These are phyloP conservation scores for Chlamydomonas eustigma DNA, from an alignment of 139 green algal species.

Conservation along the genomic window DNA sequence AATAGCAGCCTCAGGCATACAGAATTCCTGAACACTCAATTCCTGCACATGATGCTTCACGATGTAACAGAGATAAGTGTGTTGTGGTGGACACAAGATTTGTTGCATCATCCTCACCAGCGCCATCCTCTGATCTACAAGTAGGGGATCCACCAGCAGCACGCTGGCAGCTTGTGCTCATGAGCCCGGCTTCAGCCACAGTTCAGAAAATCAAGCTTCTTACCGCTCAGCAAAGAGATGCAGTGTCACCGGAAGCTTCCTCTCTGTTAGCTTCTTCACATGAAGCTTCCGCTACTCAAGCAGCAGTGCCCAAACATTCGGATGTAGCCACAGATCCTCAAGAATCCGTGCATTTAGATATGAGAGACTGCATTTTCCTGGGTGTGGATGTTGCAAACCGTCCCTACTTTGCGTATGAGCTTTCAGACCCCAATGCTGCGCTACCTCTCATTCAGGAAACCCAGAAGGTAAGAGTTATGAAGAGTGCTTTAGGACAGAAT, in stretches of 20 bases:
- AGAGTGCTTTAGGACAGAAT: too few species aligned
- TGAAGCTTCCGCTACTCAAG: neutral
- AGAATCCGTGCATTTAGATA: neutral
- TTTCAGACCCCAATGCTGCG: neutral
- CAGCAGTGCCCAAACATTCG: neutral
- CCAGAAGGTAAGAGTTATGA: too few species aligned
- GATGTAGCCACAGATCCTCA: neutral
- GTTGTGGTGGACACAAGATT: too few species aligned
- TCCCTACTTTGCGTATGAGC: neutral
- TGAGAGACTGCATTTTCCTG: constrained; percentile 1
- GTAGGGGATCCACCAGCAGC: too few species aligned
- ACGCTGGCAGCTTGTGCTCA: neutral
- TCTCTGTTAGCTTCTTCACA: neutral
- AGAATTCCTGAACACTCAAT: neutral
- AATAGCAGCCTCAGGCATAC: neutral
- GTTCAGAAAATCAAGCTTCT: too few species aligned
- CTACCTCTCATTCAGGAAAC: too few species aligned
- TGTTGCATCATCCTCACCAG: too few species aligned
- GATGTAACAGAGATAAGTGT: neutral
- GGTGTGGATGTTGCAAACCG: neutral
- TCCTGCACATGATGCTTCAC: neutral
- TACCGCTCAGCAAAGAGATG: neutral
- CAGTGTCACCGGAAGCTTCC: neutral
- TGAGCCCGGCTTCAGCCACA: neutral
- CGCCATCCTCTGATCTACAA: too few species aligned